A percentile compares a stretch with the other conserved stretches of the same genome.
Conservation (phyloP, 2,329 filamentous ascomycete genomes). For the Penicillium sp. region DNA sequence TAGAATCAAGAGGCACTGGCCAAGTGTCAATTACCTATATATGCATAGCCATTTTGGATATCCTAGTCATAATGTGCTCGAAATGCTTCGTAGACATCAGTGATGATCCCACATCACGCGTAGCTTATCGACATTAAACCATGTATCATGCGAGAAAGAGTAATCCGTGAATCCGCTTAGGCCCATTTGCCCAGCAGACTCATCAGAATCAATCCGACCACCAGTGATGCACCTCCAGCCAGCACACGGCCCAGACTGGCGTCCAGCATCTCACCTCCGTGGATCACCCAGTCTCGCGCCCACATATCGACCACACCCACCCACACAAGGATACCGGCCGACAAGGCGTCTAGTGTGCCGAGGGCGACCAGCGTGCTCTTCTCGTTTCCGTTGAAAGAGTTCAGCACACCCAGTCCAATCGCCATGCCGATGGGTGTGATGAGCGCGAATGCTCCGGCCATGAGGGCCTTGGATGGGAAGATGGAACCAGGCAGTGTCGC, state of each 20-base stretch:
- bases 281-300: slow-evolving; percentile 65
- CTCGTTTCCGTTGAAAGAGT: slow-evolving; percentile 68
- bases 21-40: too few relatives aligned
- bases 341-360: slow-evolving; percentile 66
- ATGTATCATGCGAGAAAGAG: too few relatives aligned
- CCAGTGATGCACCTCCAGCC: slow-evolving; percentile 50
- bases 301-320: slow-evolving; percentile 75
- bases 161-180: slow-evolving; percentile 36
- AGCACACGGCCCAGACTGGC: slow-evolving; percentile 47
- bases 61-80: too few relatives aligned
- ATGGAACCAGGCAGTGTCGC: slow-evolving; percentile 47
- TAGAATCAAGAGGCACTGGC: too few relatives aligned
- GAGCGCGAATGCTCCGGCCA: slow-evolving; percentile 60
- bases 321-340: slow-evolving; percentile 72
- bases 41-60: too few relatives aligned
- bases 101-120: too few relatives aligned
- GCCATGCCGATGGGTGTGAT: slow-evolving; percentile 75
- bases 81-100: too few relatives aligned
- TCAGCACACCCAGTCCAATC: slow-evolving; percentile 67
- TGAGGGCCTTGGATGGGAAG: slow-evolving; percentile 47
- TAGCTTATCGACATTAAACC: too few relatives aligned
- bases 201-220: slow-evolving; percentile 63
- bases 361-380: slow-evolving; percentile 62
- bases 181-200: slow-evolving; percentile 71
- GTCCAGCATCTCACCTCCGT: slow-evolving; percentile 52